Base-by-base conservation (phyloP, 768 basidiomycete genomes). In the Mycena albidolilacea region DNA sequence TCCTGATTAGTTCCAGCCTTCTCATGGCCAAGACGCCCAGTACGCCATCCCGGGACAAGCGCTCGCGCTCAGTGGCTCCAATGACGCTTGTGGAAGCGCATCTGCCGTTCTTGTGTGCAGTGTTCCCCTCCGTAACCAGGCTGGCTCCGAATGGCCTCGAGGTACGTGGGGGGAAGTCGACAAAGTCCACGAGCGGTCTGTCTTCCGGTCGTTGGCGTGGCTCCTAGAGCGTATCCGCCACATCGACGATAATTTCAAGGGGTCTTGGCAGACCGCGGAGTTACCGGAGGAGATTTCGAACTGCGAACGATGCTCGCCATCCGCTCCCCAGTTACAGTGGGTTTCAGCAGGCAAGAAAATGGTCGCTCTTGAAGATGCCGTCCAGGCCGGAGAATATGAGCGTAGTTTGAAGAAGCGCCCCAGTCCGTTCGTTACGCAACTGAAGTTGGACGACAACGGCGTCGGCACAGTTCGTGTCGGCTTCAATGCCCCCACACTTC, bases 301-400 rank as follows among this genome's bases (percentile, higher is more conserved):
- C 66, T 98, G 96, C 81, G 87, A 91, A 76, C 87, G 94, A 17
- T 98, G 97, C 80, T 94, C 96, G 2, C 97, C 97, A 2, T 85
- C 83, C 8, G 81, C 93, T 11, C 97, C 97, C 0, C 83, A 86
- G n/a, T 81, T 97, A 57, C 87, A 90, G 30, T 98, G 96, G 96
- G 85, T 86, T 12, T 90, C 88, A 74, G 82, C 83, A 7, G 88
- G 87, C 52, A 92, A 90, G 77, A 90, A 89, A 74, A 84, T 92
- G 19, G 80, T 89, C 23, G 91, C 95, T 0, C 84, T 96, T 41
- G 97, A 98, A 78, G 95, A 98, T 77, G 88, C 94, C 19, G 85
- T 91, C 12, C 90, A 97, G 79, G 97, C 97, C 54, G 96, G 96
- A 7, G 89, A 92, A 78, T 98, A 95, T 78, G 97, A 98, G 79